A percentile compares a stretch with the other conserved stretches of the same genome.
Conservation (phyloP, 2,329 filamentous ascomycete species). For the Arachnomyces sp. region DNA sequence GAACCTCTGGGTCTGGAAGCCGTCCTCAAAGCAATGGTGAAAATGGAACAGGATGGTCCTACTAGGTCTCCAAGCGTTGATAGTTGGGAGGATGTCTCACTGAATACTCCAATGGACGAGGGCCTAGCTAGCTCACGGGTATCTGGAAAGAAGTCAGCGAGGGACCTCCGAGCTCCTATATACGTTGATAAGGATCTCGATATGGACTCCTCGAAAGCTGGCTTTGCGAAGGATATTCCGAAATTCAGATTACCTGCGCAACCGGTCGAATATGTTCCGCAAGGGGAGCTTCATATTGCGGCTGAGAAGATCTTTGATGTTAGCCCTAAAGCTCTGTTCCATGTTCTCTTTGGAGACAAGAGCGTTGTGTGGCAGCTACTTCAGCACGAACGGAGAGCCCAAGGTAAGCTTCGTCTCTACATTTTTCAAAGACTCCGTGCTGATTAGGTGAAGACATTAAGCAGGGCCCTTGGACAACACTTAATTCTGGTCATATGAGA, state of each 20-base stretch:
- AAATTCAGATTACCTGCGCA: conserved; percentile 77
- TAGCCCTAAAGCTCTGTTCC: conserved; percentile 88
- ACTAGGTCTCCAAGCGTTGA: conserved; percentile 66
- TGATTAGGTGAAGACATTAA: conserved; percentile 51
- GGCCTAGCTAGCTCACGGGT: conserved; percentile 37
- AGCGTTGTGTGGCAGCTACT: conserved; percentile 88
- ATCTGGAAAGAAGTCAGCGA: conserved; percentile 28
- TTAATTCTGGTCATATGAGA: conserved; percentile 61
- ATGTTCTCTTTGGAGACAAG: conserved; percentile 93
- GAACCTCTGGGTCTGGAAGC: conserved; percentile 61
- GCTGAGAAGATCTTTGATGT: conserved; percentile 80
- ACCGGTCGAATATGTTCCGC: conserved; percentile 74
- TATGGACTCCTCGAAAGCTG: conserved; percentile 30
- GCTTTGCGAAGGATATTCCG: conserved; percentile 41
- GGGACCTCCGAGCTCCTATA: conserved; percentile 49
- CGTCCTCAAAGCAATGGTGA: conserved; percentile 63
- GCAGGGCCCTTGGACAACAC: conserved; percentile 73
- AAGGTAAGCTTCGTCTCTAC: conserved; percentile 33
- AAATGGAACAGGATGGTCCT: conserved; percentile 56
- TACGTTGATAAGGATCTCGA: conserved; percentile 56
- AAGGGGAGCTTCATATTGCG: conserved; percentile 66
- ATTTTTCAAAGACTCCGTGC: conserved; percentile 3
- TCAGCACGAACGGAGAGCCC: conserved; percentile 72
- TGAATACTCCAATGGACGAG: conserved; percentile 52
- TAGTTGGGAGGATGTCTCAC: conserved; percentile 80